Evolutionary conservation across 495 filamentous ascomycete genomes (phyloP).

Genomic region (Podospora appendiculata): DNA sequence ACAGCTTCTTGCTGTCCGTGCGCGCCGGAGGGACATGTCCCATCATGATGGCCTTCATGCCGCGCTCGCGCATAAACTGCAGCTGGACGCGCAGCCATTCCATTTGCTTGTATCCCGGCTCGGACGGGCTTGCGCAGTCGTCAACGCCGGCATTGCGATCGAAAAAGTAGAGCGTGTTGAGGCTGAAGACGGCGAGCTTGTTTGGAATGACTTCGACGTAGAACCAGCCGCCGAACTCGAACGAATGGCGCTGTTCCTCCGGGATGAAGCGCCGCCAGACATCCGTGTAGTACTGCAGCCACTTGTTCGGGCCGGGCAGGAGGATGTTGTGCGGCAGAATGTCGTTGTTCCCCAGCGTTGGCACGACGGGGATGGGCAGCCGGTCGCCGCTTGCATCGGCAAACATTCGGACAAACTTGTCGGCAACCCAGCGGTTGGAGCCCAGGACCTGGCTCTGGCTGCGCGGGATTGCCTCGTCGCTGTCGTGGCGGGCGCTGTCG

Average conservation of each 20-base stretch:
- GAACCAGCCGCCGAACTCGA: conserved; percentile 91
- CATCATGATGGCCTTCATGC: conserved; percentile 91
- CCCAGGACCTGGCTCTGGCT: conserved; percentile 62
- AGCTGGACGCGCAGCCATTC: conserved; percentile 96
- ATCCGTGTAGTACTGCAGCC: conserved; percentile 63
- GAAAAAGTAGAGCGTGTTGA: conserved; percentile 97
- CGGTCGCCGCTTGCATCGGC: conserved; percentile 36
- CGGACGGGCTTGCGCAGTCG: conserved; percentile 65
- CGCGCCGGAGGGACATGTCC: conserved; percentile 91
- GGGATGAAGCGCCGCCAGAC: conserved; percentile 87
- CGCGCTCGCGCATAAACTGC: conserved; percentile 67
- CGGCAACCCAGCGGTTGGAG: conserved; percentile 65
- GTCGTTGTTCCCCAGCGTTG: conserved; percentile 95
- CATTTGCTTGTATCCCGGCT: conserved; percentile 90
- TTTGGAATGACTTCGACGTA: conserved; percentile 84
- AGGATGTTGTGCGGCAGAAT: conserved; percentile 97
- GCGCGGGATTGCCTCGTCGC: conserved; percentile 77
- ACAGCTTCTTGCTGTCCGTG: conserved; percentile 71
- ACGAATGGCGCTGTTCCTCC: conserved; percentile 84
- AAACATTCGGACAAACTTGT: conserved; percentile 71
- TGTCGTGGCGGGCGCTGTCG: conserved; percentile 92
- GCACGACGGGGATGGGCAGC: conserved; percentile 71
- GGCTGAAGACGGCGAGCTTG: conserved; percentile 80
- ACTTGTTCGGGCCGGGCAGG: conserved; percentile 71
- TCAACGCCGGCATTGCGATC: conserved; percentile 86